phyloP scores from a whole-genome alignment of 352 stramenopile species.

The Globisporangium cystogenes region DNA sequence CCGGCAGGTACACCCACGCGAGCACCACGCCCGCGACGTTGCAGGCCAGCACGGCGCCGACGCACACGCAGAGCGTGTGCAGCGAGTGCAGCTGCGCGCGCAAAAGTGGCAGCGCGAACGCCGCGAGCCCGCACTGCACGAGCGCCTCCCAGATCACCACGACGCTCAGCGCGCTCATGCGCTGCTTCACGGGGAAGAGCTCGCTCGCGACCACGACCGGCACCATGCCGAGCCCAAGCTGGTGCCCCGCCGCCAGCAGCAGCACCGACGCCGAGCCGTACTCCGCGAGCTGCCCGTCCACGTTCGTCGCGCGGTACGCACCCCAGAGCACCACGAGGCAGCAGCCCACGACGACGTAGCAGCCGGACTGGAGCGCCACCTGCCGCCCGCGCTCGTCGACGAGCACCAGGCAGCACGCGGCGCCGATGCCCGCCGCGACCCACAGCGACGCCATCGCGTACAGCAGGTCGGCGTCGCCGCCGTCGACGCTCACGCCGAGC shows the following conservation, averaged over 20 bases:
- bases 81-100: slow-evolving; percentile 25
- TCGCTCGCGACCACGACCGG: slow-evolving; percentile 60
- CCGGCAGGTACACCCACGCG: slow-evolving; percentile 62
- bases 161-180: slow-evolving; percentile 57
- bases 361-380: slow-evolving; percentile 46
- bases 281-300: slow-evolving; percentile 34
- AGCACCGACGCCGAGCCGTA: slow-evolving; percentile 53
- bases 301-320: slow-evolving; percentile 24
- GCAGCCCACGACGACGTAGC: slow-evolving; percentile 39
- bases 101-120: slow-evolving; percentile 30
- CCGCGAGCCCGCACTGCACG: slow-evolving; percentile 25
- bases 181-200: slow-evolving; percentile 63
- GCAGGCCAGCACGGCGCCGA: slow-evolving; percentile 34
- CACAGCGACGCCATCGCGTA: slow-evolving; percentile 31
- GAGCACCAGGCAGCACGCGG: slow-evolving; percentile 48
- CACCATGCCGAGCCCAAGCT: slow-evolving; percentile 56
- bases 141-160: slow-evolving; percentile 57
- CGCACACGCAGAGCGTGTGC: slow-evolving; percentile 29
- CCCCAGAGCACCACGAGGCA: slow-evolving; percentile 47
- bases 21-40: slow-evolving; percentile 42
- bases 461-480: slow-evolving; percentile 46
- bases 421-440: slow-evolving; percentile 37
- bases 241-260: slow-evolving; percentile 55
- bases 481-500: slow-evolving; percentile 50
- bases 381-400: slow-evolving; percentile 61